Percentiles rank a stretch among this genome's conserved stretches.
These are phyloP conservation scores for Botrytis fabae DNA, from an alignment of 2,329 filamentous ascomycete genomes.

Conservation along the genomic window DNA sequence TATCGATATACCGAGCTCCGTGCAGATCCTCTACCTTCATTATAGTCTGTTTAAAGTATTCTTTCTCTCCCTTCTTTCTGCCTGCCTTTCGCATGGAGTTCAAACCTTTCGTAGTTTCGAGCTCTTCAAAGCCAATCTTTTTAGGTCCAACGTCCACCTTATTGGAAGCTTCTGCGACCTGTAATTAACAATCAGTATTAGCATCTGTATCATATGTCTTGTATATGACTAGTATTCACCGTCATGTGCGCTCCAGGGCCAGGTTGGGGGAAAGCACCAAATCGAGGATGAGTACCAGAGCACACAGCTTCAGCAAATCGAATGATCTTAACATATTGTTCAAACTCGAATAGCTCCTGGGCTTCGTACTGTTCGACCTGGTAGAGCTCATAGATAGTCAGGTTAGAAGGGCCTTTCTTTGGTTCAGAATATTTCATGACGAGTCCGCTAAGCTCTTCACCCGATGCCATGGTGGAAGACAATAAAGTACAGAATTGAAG, in stretches of 20 bases:
- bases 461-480: constrained; percentile 9
- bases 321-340: constrained; percentile 17
- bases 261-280: not conserved
- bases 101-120: not conserved
- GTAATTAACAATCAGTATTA: not conserved
- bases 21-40: too few relatives aligned
- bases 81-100: not conserved
- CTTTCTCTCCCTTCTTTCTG: not conserved
- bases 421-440: not conserved
- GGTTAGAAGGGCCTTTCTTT: too few relatives aligned
- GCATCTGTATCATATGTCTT: too few relatives aligned
- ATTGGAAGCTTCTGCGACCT: not conserved
- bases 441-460: too few relatives aligned
- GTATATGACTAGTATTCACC: not conserved
- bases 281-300: constrained; percentile 14
- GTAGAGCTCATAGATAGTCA: not conserved
- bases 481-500: not conserved
- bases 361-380: not conserved
- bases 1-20: not conserved
- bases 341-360: constrained; percentile 1
- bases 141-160: too few relatives aligned
- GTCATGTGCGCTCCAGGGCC: not conserved
- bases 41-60: not conserved
- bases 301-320: constrained; percentile 15
- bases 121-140: not conserved